Evolutionary conservation across 192 early-diverging fungal species (phyloP).

Genomic region (Linnemannia exigua): DNA sequence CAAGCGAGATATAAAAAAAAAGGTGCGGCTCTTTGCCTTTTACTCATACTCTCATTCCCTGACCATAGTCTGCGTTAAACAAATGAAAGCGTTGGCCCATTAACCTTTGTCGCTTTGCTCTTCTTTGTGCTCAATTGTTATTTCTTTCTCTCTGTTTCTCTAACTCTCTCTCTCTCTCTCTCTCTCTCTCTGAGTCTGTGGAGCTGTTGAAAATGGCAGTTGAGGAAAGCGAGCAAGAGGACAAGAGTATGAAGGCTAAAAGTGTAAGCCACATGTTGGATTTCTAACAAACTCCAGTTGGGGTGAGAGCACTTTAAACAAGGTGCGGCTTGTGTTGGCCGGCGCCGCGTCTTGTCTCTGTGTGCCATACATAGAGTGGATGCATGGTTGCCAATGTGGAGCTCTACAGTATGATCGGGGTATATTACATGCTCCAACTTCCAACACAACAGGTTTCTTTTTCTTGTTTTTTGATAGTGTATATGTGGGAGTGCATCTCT

Average conservation of each 20-base stretch:
- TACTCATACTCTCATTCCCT: constrained; percentile 4
- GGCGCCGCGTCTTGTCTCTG: not conserved
- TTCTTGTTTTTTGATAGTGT: not conserved
- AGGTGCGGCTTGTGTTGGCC: not conserved
- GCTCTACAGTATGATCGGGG: not conserved
- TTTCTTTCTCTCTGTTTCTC: not conserved
- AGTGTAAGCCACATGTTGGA: not conserved
- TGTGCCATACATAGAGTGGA: not conserved
- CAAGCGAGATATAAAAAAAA: not conserved
- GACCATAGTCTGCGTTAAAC: no score
- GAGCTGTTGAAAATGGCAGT: not conserved
- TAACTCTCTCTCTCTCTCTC: not conserved
- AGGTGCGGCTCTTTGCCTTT: not conserved
- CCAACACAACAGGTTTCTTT: not conserved
- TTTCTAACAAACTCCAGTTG: not conserved
- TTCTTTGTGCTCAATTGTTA: not conserved
- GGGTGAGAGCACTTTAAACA: not conserved
- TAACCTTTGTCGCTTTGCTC: not conserved
- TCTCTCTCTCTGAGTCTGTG: not conserved
- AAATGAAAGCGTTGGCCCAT: no score
- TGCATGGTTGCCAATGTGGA: not conserved
- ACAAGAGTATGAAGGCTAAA: not conserved
- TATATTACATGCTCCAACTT: not conserved
- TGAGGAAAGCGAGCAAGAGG: not conserved
- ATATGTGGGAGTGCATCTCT: not conserved